Base-by-base conservation (phyloP, 768 basidiomycete genomes). In the Xerocomellus amylosporus region DNA sequence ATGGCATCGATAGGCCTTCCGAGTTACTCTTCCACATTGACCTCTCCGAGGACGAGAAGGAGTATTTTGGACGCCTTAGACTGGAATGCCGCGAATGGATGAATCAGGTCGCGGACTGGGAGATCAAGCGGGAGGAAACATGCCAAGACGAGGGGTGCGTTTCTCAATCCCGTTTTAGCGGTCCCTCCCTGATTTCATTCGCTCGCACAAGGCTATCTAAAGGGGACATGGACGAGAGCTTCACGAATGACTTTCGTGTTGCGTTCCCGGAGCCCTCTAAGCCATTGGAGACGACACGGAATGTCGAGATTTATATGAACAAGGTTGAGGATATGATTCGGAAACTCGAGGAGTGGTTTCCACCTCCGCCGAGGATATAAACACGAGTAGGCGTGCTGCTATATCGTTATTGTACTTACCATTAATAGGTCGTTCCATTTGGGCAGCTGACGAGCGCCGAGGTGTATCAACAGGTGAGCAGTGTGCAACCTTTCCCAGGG, bases 301-400 rank as follows among this genome's bases (percentile, higher is more conserved):
- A 66, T 39, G 53, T 70, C 20, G 55, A 69, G 10, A 54, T 55
- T 4, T 72, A 72, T 42, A 26, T 71, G 47, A 52, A 49, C 4
- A 63, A 51, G 43, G 68, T 70, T 24, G 64, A 72, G 40, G 51
- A 53, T 13, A 70, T 72, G 45, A 43, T 66, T 30, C 43, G 19
- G 19, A 66, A 54, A 45, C 54, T 71, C 22, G 51, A 64, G 24
- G 24, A 57, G 13, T 72, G 64, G 63, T 71, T 71, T 28, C 50
- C 65, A 45, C 46, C 53, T 5, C 15, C 47, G 0, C 22, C 37
- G 4, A 10, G 13, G 38, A 31, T 8, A 22, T 53, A 20, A 24
- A 33, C 31, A 8, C 30, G 10, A 10, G 13, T 15, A 3, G 19
- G 33, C n/a, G 8, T 22, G 9, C 9, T 19, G 3, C 40, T 33